phyloP scores from a whole-genome alignment of 805 yeast genomes.

The Cyberlindnera mrakii region DNA sequence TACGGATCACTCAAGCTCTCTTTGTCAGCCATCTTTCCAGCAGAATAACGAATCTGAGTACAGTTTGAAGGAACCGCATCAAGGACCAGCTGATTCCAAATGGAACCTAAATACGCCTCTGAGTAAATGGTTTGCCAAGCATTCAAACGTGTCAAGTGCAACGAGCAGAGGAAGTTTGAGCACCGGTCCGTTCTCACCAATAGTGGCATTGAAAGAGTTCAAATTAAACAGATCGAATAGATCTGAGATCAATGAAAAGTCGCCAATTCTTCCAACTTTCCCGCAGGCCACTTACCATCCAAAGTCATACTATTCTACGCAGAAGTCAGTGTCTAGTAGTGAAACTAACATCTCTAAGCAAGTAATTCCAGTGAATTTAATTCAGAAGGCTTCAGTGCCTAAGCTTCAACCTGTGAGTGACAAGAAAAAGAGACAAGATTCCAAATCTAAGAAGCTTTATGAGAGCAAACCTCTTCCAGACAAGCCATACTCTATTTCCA shows the following conservation, averaged over 20 bases:
- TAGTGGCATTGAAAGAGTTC: conserved; percentile 20
- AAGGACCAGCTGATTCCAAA: conserved; percentile 8
- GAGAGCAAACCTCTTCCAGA: conserved; percentile 20
- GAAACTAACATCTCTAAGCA: conserved; percentile 9
- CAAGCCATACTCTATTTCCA: conserved; percentile 4
- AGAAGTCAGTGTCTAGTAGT: conserved; percentile 2
- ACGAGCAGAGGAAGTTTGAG: conserved; percentile 15
- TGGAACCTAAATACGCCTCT: conserved; percentile 23
- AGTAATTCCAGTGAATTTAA: conserved; percentile 6
- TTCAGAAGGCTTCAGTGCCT: conserved; percentile 6
- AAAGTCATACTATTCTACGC: conserved; percentile 3
- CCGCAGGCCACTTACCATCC: conserved; percentile 15
- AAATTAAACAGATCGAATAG: conserved; percentile 14
- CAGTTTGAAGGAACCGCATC: conserved; percentile 16
- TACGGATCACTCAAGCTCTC: background rate
- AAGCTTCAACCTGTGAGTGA: conserved; percentile 11
- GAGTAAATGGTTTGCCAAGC: conserved; percentile 23
- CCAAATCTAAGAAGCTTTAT: background rate
- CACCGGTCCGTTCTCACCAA: conserved; percentile 21
- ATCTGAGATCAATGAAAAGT: conserved; percentile 9
- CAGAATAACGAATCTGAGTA: conserved; percentile 9
- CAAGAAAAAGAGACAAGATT: background rate
- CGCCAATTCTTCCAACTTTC: conserved; percentile 19
- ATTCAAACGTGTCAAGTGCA: conserved; percentile 6
- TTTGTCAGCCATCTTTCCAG: background rate